Conservation (phyloP, 768 basidiomycete species). For the Chiua virens region DNA sequence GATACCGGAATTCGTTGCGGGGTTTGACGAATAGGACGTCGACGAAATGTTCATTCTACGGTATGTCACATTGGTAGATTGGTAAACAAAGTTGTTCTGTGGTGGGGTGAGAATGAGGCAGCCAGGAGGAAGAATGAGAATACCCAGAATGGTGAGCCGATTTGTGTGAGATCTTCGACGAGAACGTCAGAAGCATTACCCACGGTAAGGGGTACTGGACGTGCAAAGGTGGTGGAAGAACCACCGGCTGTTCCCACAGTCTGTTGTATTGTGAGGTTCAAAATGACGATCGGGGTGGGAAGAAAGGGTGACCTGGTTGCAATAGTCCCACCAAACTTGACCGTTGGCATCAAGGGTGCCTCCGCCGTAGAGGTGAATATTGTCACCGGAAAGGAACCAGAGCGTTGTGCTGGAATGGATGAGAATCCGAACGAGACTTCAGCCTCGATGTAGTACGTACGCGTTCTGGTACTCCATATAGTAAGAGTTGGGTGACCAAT, state of each 20-base stretch:
- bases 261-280: slow-evolving; percentile 12
- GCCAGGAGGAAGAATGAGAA: not conserved
- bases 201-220: slow-evolving; percentile 46
- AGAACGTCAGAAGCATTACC: slow-evolving; percentile 43
- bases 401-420: slow-evolving; percentile 33
- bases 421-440: not conserved
- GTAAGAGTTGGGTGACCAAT: slow-evolving; percentile 40
- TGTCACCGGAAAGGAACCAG: slow-evolving; percentile 40
- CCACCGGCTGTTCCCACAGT: slow-evolving; percentile 42
- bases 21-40: slow-evolving; percentile 36
- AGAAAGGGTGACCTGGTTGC: slow-evolving; percentile 22
- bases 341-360: slow-evolving; percentile 47
- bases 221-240: slow-evolving; percentile 39
- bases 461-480: slow-evolving; percentile 45
- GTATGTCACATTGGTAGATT: slow-evolving; percentile 43
- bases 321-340: slow-evolving; percentile 41
- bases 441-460: slow-evolving; percentile 19
- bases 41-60: slow-evolving; percentile 37
- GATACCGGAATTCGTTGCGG: slow-evolving; percentile 35
- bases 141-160: slow-evolving; percentile 44
- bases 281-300: not conserved
- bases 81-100: slow-evolving; percentile 41
- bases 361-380: slow-evolving; percentile 41
- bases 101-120: not conserved
- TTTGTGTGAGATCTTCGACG: slow-evolving; percentile 39